These are phyloP conservation scores for Coemansia sp. DNA, from an alignment of 192 early-diverging fungal genomes.

Conservation along the genomic window DNA sequence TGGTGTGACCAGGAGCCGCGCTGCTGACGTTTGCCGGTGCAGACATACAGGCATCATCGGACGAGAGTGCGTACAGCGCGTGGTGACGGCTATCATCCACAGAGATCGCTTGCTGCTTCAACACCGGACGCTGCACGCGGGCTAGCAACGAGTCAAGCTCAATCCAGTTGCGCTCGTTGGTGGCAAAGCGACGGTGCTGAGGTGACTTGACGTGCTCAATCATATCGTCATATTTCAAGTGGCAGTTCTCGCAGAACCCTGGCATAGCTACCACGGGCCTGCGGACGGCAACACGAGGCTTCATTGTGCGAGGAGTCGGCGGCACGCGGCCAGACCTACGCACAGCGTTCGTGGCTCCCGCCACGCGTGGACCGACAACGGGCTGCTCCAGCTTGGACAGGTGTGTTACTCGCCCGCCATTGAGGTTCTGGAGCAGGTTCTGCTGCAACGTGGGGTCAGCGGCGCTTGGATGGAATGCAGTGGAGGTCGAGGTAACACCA, in stretches of 20 bases:
- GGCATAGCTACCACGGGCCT: slow-evolving; percentile 40
- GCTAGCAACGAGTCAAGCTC: slow-evolving; percentile 49
- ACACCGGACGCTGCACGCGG: slow-evolving; percentile 35
- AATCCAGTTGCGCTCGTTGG: slow-evolving; percentile 48
- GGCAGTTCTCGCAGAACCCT: slow-evolving; percentile 59
- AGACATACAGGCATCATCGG: slow-evolving; percentile 31
- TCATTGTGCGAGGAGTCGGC: slow-evolving; percentile 43
- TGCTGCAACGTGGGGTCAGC: slow-evolving; percentile 45
- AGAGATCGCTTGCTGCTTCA: slow-evolving; percentile 8
- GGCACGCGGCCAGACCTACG: slow-evolving; percentile 29
- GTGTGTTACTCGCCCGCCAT: slow-evolving; percentile 50
- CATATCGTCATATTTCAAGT: slow-evolving; percentile 54
- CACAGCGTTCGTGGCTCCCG: not conserved
- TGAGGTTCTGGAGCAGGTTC: slow-evolving; percentile 48
- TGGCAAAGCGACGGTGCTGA: slow-evolving; percentile 51
- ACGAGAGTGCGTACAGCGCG: slow-evolving; percentile 33
- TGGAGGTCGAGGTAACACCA: slow-evolving; percentile 49
- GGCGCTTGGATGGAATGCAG: slow-evolving; percentile 38
- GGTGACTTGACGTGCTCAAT: slow-evolving; percentile 47
- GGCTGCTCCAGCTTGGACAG: slow-evolving; percentile 54
- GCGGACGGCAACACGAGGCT: slow-evolving; percentile 39
- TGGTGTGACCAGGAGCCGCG: slow-evolving; percentile 2
- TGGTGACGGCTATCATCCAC: not conserved
- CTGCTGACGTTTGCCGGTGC: slow-evolving; percentile 5
- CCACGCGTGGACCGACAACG: slow-evolving; percentile 13